phyloP scores from a whole-genome alignment of 208 protist genomes.

The Crithidia fasciculata region DNA sequence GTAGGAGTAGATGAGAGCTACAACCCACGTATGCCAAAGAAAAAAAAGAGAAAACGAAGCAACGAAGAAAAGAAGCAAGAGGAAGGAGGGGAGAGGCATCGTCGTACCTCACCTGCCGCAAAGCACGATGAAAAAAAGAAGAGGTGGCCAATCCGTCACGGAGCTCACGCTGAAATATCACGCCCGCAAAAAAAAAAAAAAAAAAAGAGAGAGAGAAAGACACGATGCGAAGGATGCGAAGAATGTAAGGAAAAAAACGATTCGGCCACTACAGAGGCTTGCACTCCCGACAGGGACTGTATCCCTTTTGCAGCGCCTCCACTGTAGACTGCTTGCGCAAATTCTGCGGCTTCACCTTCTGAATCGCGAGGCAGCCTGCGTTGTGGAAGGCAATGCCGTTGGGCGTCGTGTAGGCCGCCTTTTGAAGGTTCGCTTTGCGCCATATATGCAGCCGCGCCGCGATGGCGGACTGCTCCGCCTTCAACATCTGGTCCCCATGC shows the following conservation, averaged over 20 bases:
- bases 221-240: not conserved
- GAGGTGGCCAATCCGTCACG: too few relatives aligned
- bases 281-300: slow-evolving; percentile 58
- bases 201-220: slow-evolving; percentile 24
- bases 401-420: slow-evolving; percentile 37
- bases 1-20: not conserved
- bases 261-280: slow-evolving; percentile 30
- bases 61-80: not conserved
- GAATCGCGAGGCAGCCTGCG: slow-evolving; percentile 28
- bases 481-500: slow-evolving; percentile 34
- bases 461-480: slow-evolving; percentile 24
- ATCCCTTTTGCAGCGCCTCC: slow-evolving; percentile 43
- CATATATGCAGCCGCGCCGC: slow-evolving; percentile 41
- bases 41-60: not conserved
- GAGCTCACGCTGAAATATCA: not conserved
- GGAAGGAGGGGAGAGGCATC: too few relatives aligned
- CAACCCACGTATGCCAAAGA: too few relatives aligned
- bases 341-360: slow-evolving; percentile 16
- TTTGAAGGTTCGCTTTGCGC: slow-evolving; percentile 40
- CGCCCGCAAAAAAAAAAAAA: slow-evolving; percentile 11
- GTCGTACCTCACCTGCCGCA: too few relatives aligned
- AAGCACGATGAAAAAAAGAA: too few relatives aligned
- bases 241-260: not conserved
- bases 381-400: slow-evolving; percentile 64
- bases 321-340: slow-evolving; percentile 19